Evolutionary conservation across 202 grass and related monocot genomes (phyloP), one percentile per base, ranked within the genome.

Genomic region (Panicum virgatum): DNA sequence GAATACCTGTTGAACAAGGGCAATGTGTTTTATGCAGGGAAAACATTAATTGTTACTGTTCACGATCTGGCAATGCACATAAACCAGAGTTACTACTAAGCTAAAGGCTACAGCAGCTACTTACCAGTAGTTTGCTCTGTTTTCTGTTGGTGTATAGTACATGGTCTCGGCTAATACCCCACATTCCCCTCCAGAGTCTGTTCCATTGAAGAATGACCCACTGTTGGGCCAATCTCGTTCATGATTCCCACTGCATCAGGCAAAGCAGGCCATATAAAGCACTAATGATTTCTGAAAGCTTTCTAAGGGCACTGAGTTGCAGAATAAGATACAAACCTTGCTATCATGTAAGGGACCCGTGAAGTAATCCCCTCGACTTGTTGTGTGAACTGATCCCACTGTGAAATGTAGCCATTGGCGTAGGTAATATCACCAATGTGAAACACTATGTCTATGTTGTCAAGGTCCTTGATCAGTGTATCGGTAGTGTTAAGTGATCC

Each of bases 381-480:
- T 56, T 93, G 85, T 10, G 92, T 97, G 81, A 97, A 97, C 47
- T 97, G 95, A 79, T 97, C 92, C 95, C 95, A 97, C 30, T 97
- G 95, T 2, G 95, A 97, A 26, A 94, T 77, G 48, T 97, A 97
- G 32, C 94, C 94, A 19, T 97, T 97, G 69, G 94, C 89, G 44
- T 97, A 97, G 46, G 75, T 27, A 15, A 97, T 94, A 39, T 97
- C 95, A 5, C 92, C 95, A 19, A 97, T 93, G 81, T 97, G 95
- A 27, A 97, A 92, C 0, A 93, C 81, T 12, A 97, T 91, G 79
- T 94, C 92, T 36, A 94, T 94, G 40, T 97, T 91, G 86, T 89
- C 71, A 5, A 97, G 80, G 23, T 97, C 95, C 84, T 88, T 94
- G n/a, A 89, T 76, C 1, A 97, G 77, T 19, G 84, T 79, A 77